phyloP scores from a whole-genome alignment of 2,329 filamentous ascomycete genomes.

The Pyricularia sp. region DNA sequence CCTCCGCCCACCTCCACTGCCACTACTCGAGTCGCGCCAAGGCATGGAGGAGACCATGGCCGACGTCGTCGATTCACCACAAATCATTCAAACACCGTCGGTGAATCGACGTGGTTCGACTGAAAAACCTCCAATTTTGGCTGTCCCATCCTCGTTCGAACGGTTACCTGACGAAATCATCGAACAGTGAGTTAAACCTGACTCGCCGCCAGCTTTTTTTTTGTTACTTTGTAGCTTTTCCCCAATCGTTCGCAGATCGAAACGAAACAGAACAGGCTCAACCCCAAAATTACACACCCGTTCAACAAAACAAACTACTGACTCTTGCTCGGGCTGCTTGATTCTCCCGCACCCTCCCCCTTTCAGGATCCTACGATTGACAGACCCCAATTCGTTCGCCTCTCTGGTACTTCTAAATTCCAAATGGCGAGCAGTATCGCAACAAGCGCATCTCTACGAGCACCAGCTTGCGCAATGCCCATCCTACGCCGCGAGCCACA shows the following conservation, averaged over 20 bases:
- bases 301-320: neutral
- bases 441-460: slow-evolving; percentile 53
- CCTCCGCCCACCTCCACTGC: neutral
- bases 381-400: slow-evolving; percentile 55
- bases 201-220: neutral
- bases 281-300: neutral
- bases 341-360: slow-evolving; percentile 10
- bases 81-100: neutral
- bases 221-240: slow-evolving; percentile 1
- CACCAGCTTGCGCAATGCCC: slow-evolving; percentile 53
- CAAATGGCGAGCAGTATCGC: slow-evolving; percentile 56
- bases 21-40: neutral
- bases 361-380: slow-evolving; percentile 49
- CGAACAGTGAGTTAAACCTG: slow-evolving; percentile 45
- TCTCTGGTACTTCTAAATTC: slow-evolving; percentile 56
- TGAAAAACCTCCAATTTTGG: slow-evolving; percentile 21
- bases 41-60: slow-evolving; percentile 5
- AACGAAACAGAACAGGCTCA: neutral
- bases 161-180: slow-evolving; percentile 61
- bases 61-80: slow-evolving; percentile 7
- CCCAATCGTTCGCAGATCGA: neutral
- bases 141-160: slow-evolving; percentile 35
- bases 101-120: slow-evolving; percentile 14
- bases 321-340: slow-evolving; percentile 6
- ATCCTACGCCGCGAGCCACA: slow-evolving; percentile 45